Evolutionary conservation across 2,329 filamentous ascomycete species (phyloP).

Genomic region (Phaeosphaeriaceae sp.): DNA sequence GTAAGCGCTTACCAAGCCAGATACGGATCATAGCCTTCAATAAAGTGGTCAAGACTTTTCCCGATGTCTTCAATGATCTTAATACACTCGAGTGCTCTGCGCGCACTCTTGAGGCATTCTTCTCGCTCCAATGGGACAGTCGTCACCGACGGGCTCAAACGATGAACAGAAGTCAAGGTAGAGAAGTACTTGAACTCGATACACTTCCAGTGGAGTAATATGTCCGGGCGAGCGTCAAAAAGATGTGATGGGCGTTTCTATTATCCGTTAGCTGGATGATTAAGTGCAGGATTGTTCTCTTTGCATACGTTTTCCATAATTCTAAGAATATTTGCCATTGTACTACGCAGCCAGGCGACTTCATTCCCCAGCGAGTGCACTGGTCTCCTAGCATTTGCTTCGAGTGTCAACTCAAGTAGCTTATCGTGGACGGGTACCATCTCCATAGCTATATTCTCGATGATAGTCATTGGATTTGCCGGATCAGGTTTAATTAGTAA

Average conservation of each 20-base stretch:
- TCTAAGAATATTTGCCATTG: constrained; percentile 30
- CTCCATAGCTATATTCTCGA: constrained; percentile 32
- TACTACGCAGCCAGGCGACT: constrained; percentile 25
- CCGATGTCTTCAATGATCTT: constrained; percentile 32
- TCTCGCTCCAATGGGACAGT: constrained; percentile 36
- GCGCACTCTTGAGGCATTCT: constrained; percentile 38
- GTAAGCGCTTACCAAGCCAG: constrained; percentile 30
- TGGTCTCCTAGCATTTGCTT: constrained; percentile 15
- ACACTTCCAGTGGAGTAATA: constrained; percentile 40
- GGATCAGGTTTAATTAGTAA: constrained; percentile 31
- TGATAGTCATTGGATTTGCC: constrained; percentile 31
- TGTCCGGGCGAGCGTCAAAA: constrained; percentile 23
- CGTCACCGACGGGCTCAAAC: constrained; percentile 39
- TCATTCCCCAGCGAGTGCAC: constrained; percentile 23
- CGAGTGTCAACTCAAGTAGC: constrained; percentile 33
- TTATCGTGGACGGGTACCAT: constrained; percentile 38
- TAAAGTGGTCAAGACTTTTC: constrained; percentile 33
- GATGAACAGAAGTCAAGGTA: constrained; percentile 39
- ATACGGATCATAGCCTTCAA: constrained; percentile 40
- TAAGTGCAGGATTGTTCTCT: not conserved
- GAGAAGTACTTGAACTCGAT: constrained; percentile 44
- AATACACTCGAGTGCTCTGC: constrained; percentile 38
- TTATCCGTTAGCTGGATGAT: constrained; percentile 1
- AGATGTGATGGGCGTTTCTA: constrained; percentile 28
- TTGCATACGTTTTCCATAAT: constrained; percentile 31